Evolutionary conservation across 208 protist genomes (phyloP), one percentile per base, ranked within the genome.

Genomic region (Wallacemonas collosoma): DNA sequence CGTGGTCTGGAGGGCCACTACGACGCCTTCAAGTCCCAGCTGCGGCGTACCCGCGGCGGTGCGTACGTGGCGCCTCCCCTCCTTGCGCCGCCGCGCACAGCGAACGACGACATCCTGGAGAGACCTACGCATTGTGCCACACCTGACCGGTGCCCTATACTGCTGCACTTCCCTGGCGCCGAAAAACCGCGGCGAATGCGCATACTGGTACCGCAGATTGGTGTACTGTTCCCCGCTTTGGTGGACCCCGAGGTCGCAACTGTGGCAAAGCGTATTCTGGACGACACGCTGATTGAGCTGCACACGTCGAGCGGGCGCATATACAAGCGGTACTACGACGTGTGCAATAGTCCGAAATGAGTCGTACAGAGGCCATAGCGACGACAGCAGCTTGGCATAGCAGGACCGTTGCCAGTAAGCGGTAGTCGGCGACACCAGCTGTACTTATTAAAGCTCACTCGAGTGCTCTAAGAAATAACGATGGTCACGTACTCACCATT

Each of bases 321-420:
- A 3, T 65, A 50, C 60, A 45, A 35, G 60, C 60, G 60, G 15
- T 65, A 35, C 60, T 65, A 65, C 60, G 60, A 65, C 60, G 60
- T 65, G 41, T 65, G 60, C 40, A 38, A 38, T 38, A 62, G 56
- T 43, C 56, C 56, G 1, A 38, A 43, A 15, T 62, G 56, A 62
- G 26, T 26, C 26, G 26, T 26, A 26, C 26, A 26, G 26, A 26
- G 26, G 26, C 26, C 26, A 26, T 0, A 26, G 26, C 26, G 26
- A 26, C 26, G 26, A 26, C 26, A 26, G 26, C 26, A 26, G 26
- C 26, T 26, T 26, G 26, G 26, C 26, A 26, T 26, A 26, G 26
- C 26, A 26, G 26, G 26, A 26, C 26, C 26, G 26, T 26, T 26
- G 26, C 26, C 26, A 26, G 26, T 26, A 26, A 26, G 26, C 26